phyloP scores from a whole-genome alignment of 257 asterid genomes.

The Plantago elongata region DNA sequence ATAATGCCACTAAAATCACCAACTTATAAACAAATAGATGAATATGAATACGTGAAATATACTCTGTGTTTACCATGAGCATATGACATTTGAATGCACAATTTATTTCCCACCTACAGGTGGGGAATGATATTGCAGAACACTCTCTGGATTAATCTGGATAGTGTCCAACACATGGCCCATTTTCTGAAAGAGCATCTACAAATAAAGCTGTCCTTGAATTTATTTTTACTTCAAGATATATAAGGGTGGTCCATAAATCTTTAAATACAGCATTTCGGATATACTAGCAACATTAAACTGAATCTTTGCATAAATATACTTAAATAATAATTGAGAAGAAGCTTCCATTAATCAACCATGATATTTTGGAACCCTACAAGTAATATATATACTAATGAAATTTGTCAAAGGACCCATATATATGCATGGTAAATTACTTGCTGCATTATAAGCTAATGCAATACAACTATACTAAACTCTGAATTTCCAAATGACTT shows the following conservation, averaged over 20 bases:
- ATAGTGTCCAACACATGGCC: slow-evolving; percentile 9
- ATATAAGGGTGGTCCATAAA: slow-evolving; percentile 19
- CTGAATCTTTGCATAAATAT: slow-evolving; percentile 14
- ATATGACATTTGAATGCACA: not conserved
- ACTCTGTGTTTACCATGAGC: not conserved
- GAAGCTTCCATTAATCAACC: slow-evolving; percentile 10
- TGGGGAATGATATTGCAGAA: slow-evolving; percentile 29
- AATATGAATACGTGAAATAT: not conserved
- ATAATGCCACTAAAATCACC: slow-evolving; percentile 22
- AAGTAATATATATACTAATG: too few species aligned
- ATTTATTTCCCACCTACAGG: slow-evolving; percentile 4
- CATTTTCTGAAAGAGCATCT: slow-evolving; percentile 16
- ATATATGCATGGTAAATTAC: slow-evolving; percentile 2
- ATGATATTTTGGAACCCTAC: not conserved
- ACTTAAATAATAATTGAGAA: not conserved
- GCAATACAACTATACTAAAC: slow-evolving; percentile 12
- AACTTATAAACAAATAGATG: not conserved
- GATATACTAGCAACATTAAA: slow-evolving; percentile 8
- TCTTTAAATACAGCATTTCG: slow-evolving; percentile 14
- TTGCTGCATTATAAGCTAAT: slow-evolving; percentile 21
- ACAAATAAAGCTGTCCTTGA: not conserved
- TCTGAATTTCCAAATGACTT: slow-evolving; percentile 5
- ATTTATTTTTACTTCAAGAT: not conserved
- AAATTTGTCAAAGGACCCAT: not conserved
- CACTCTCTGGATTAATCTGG: slow-evolving; percentile 9